These are phyloP conservation scores for Psilocybe cyanescens DNA, from an alignment of 768 basidiomycete species.

Conservation along the genomic window DNA sequence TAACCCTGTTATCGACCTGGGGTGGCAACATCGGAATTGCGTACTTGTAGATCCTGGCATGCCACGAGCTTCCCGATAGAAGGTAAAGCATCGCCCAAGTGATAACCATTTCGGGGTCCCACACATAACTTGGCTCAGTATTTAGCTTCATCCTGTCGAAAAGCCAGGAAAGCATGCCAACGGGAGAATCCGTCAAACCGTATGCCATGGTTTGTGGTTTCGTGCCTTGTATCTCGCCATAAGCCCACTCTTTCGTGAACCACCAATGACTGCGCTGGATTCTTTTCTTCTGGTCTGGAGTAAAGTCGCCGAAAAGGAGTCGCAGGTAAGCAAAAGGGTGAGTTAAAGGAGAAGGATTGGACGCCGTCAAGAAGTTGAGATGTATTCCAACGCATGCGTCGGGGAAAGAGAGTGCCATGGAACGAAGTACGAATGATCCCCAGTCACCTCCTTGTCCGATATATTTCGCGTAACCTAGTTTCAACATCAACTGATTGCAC, in stretches of 20 bases:
- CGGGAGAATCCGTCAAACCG: conserved; percentile 52
- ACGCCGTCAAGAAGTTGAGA: conserved; percentile 28
- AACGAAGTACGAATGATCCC: conserved; percentile 33
- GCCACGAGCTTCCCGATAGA: conserved; percentile 35
- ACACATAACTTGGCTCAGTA: conserved; percentile 28
- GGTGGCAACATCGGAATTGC: conserved; percentile 12
- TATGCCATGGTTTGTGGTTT: conserved; percentile 53
- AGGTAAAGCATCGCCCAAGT: conserved; percentile 45
- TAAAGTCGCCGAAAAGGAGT: conserved; percentile 33
- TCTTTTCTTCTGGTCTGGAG: conserved; percentile 33
- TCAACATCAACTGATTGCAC: conserved; percentile 36
- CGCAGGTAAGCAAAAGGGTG: conserved; percentile 27
- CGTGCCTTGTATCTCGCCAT: conserved; percentile 38
- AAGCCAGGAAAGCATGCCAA: conserved; percentile 52
- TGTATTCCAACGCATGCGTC: conserved; percentile 30
- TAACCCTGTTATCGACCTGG: conserved; percentile 22
- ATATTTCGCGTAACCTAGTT: conserved; percentile 33
- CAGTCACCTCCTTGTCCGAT: conserved; percentile 39
- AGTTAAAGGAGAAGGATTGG: conserved; percentile 26
- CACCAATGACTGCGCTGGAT: conserved; percentile 31
- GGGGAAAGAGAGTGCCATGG: conserved; percentile 29
- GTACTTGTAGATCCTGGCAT: conserved; percentile 38
- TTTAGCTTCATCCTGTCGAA: conserved; percentile 40
- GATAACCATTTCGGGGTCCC: conserved; percentile 34
- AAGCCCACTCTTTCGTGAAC: conserved; percentile 34